phyloP scores from a whole-genome alignment of 495 filamentous ascomycete genomes.

The Daldinia loculata region DNA sequence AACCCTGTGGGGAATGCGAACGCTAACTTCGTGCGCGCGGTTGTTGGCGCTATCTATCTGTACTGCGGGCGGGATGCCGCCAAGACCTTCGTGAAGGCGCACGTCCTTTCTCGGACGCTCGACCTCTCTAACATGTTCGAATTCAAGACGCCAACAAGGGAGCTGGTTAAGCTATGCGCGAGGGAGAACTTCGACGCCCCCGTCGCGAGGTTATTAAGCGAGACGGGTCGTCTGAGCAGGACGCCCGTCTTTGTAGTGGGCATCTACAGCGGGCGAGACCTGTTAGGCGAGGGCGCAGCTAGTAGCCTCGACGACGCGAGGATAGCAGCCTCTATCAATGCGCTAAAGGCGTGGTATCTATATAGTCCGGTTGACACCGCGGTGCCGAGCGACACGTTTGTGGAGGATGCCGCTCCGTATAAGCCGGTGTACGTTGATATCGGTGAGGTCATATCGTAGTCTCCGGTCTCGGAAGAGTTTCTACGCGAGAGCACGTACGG shows the following conservation, averaged over 20 bases:
- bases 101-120: conserved; percentile 82
- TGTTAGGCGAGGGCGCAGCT: conserved; percentile 86
- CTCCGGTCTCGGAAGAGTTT: not conserved
- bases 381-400: conserved; percentile 83
- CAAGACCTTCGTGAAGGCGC: conserved; percentile 81
- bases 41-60: conserved; percentile 84
- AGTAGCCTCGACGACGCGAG: conserved; percentile 78
- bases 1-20: conserved; percentile 47
- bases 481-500: not conserved
- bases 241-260: conserved; percentile 95
- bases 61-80: conserved; percentile 75
- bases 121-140: conserved; percentile 79
- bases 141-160: conserved; percentile 82
- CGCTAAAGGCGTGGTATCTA: conserved; percentile 93
- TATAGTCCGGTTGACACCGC: conserved; percentile 78
- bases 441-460: conserved; percentile 83
- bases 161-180: conserved; percentile 80
- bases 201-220: conserved; percentile 82
- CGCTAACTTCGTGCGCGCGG: conserved; percentile 77
- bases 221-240: conserved; percentile 84
- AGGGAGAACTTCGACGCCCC: conserved; percentile 90
- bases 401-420: conserved; percentile 68
- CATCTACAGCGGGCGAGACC: conserved; percentile 86
- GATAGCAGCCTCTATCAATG: conserved; percentile 77
- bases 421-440: conserved; percentile 86